Base-by-base conservation (phyloP, 164 flowering plant genomes). In the Annona squamosa region DNA sequence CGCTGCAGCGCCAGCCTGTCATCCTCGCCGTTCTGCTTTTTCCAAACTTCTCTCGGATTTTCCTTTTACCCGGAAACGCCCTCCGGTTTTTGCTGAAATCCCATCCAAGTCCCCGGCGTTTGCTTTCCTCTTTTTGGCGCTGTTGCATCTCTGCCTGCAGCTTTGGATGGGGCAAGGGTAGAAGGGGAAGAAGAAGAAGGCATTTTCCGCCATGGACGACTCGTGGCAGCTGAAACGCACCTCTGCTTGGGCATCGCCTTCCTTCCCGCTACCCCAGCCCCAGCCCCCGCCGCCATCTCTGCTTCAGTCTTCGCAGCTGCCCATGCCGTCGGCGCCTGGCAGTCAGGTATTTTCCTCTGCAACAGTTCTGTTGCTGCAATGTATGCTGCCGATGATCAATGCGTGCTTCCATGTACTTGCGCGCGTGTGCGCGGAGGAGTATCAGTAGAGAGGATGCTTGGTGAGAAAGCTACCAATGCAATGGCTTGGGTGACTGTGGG, bases 191-290 rank as follows among this genome's bases (percentile, higher is more conserved):
- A 41, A 66, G 69, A 73, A 66, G 12, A 66, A 16, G 73, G 9
- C 13, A 26, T 19, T 3, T 7, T 12, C 37, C 37, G 48, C 9
- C 71, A 84, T 82, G 87, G 85, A 84, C 5, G 73, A 70, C 72
- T 71, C 80, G 5, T 82, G 87, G 87, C 81, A 75, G 77, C 62
- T 37, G 75, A 82, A 82, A 79, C 77, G 81, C 69, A 71, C 74
- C 61, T 77, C 79, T 4, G 7, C 77, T 48, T 73, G 83, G 78
- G 67, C 70, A 43, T 69, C 78, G 2, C 2, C 68, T 67, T 52
- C 81, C n/a, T 75, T 78, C 16, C 74, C 79, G 57, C 4, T 46
- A 3, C n/a, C 71, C 18, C 52, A 26, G 56, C 82, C 77, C 62
- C 68, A 73, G 19, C 85, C 71, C 10, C 74, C 79, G 10, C 67